A percentile compares a stretch with the other conserved stretches of the same genome.
Conservation (phyloP, 148 eudicot genomes). For the Vaccinium myrtillus region DNA sequence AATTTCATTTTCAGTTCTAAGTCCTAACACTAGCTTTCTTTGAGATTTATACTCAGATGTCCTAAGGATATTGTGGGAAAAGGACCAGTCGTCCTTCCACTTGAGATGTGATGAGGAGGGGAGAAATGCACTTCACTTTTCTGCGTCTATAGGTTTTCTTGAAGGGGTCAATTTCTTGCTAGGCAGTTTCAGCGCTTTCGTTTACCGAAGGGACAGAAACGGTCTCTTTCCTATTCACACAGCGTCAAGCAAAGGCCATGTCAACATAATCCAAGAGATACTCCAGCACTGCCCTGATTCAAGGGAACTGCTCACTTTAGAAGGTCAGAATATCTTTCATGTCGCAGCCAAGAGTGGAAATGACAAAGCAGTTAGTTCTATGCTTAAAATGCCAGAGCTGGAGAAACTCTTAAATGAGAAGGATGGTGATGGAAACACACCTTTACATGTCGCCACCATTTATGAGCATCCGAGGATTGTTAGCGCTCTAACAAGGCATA, state of each 20-base stretch:
- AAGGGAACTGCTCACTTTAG: constrained; percentile 24
- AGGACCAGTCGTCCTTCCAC: constrained; percentile 21
- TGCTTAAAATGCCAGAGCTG: constrained; percentile 25
- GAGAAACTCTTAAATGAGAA: constrained; percentile 21
- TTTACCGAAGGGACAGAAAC: constrained; percentile 18
- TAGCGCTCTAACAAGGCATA: constrained; percentile 17
- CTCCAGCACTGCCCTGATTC: constrained; percentile 25
- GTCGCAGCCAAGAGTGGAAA: constrained; percentile 19
- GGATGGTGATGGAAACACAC: constrained; percentile 33
- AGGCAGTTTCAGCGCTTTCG: background rate
- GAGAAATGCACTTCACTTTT: constrained; percentile 24
- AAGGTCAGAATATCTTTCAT: constrained; percentile 30
- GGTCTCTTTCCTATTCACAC: constrained; percentile 28
- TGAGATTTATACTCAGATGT: constrained; percentile 16
- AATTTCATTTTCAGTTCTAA: background rate
- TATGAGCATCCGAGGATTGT: constrained; percentile 20
- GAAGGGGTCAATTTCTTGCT: constrained; percentile 31
- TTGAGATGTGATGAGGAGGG: constrained; percentile 19
- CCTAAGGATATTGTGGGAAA: constrained; percentile 23
- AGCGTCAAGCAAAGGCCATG: constrained; percentile 21
- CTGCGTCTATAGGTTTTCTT: constrained; percentile 19
- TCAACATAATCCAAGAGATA: constrained; percentile 19
- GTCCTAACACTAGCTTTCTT: background rate
- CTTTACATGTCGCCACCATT: constrained; percentile 31
- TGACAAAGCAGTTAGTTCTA: constrained; percentile 11